These are phyloP conservation scores for Podaxis sp. DNA, from an alignment of 768 basidiomycete genomes.

Conservation along the genomic window DNA sequence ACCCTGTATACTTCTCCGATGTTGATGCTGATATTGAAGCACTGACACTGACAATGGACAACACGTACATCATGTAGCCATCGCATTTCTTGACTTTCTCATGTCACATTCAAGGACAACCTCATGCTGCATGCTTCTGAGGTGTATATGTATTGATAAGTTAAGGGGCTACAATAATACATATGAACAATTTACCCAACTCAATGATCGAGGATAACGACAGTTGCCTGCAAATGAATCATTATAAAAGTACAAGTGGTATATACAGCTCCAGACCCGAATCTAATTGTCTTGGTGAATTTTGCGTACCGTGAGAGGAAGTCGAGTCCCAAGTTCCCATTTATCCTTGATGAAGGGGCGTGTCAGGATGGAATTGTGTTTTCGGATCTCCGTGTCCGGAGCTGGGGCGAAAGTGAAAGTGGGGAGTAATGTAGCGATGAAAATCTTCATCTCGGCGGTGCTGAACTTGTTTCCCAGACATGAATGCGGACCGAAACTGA, in stretches of 20 bases:
- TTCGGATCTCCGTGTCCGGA: conserved; percentile 39
- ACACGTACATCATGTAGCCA: not conserved
- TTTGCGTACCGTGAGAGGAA: conserved; percentile 32
- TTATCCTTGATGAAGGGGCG: conserved; percentile 46
- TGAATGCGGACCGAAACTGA: conserved; percentile 49
- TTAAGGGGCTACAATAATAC: not conserved
- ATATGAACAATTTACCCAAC: conserved; percentile 3
- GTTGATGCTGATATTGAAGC: conserved; percentile 35
- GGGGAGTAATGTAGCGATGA: conserved; percentile 44
- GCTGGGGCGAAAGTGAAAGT: conserved; percentile 46
- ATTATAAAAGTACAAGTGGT: not conserved
- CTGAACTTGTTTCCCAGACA: conserved; percentile 52
- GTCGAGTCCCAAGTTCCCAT: conserved; percentile 37
- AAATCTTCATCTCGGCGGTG: conserved; percentile 49
- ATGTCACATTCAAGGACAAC: not conserved
- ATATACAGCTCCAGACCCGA: not conserved
- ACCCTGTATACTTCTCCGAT: conserved; percentile 16
- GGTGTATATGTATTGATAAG: not conserved
- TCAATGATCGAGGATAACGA: conserved; percentile 9
- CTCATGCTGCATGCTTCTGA: not conserved
- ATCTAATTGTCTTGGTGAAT: not conserved
- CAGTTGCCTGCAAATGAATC: not conserved
- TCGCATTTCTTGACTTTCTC: not conserved
- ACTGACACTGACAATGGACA: conserved; percentile 26
- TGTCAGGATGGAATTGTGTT: conserved; percentile 50